These are phyloP conservation scores for Cryptococcus maquisensis DNA, from an alignment of 1,284 basidiomycete genomes.

Conservation along the genomic window DNA sequence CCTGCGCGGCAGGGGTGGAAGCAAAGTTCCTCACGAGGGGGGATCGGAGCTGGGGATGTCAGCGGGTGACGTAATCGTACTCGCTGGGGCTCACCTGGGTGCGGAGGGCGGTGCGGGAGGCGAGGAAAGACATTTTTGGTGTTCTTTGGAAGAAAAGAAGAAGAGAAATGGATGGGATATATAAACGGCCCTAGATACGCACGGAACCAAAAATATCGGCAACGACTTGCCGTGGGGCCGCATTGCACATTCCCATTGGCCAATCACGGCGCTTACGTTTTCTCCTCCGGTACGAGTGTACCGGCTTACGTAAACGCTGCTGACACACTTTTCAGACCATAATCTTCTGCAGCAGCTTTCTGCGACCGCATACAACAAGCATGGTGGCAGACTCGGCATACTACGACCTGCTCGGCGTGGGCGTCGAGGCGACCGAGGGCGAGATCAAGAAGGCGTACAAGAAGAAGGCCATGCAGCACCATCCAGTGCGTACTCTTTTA, in stretches of 20 bases:
- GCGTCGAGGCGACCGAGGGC: constrained; percentile 61
- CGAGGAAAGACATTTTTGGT: constrained; percentile 30
- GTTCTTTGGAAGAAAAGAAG: background rate
- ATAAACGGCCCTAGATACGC: background rate
- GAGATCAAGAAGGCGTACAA: constrained; percentile 92
- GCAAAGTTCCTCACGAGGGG: constrained; percentile 50
- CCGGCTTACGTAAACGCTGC: background rate
- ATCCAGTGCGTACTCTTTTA: constrained; percentile 61
- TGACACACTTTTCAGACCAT: background rate
- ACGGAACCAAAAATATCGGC: background rate
- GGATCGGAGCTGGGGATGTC: constrained; percentile 23
- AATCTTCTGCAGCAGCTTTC: background rate
- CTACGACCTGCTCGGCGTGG: constrained; percentile 74
- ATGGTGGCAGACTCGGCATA: constrained; percentile 45
- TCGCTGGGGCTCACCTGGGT: constrained; percentile 26
- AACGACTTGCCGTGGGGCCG: background rate
- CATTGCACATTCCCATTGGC: background rate
- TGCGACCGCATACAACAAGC: background rate
- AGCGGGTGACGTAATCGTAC: background rate
- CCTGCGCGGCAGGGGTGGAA: constrained; percentile 57
- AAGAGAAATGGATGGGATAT: background rate
- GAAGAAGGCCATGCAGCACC: constrained; percentile 84
- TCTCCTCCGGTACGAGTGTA: no score
- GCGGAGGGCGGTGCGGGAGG: constrained; percentile 31
- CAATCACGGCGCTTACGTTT: background rate